phyloP scores from a whole-genome alignment of 2,329 filamentous ascomycete species.

The Ceratocystis alfenasii region DNA sequence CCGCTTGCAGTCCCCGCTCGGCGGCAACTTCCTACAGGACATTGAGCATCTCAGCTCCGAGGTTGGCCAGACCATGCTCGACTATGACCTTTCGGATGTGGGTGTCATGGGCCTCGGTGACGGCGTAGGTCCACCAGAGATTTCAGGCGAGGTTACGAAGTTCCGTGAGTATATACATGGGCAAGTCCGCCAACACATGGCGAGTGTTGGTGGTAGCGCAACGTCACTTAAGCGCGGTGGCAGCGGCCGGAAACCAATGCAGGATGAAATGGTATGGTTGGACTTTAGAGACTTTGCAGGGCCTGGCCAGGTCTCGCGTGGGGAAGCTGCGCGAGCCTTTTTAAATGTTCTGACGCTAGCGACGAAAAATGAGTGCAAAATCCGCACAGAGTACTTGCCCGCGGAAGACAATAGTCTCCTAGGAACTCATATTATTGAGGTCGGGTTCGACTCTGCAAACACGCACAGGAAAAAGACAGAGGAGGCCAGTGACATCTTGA shows the following conservation, averaged over 20 bases:
- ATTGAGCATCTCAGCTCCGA: slow-evolving; percentile 20
- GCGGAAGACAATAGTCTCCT: slow-evolving; percentile 24
- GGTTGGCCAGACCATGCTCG: not conserved
- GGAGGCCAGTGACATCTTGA: not conserved
- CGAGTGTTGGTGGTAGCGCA: slow-evolving; percentile 6
- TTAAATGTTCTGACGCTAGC: slow-evolving; percentile 61
- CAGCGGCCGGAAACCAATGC: not conserved
- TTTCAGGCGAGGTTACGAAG: not conserved
- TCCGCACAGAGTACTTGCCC: slow-evolving; percentile 29
- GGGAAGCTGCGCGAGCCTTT: slow-evolving; percentile 62
- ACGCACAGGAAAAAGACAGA: not conserved
- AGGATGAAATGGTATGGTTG: slow-evolving; percentile 35
- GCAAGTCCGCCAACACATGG: not conserved
- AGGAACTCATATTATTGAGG: slow-evolving; percentile 19
- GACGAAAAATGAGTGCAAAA: slow-evolving; percentile 53
- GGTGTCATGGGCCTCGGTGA: not conserved
- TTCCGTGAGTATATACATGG: slow-evolving; percentile 14
- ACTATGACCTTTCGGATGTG: slow-evolving; percentile 8
- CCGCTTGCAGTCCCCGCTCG: slow-evolving; percentile 25
- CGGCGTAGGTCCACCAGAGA: not conserved
- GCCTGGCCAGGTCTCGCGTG: slow-evolving; percentile 39
- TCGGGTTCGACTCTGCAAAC: slow-evolving; percentile 14
- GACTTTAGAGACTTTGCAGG: slow-evolving; percentile 59
- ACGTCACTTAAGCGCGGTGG: not conserved
- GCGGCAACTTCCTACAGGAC: slow-evolving; percentile 12